Conservation (phyloP, 2,329 filamentous ascomycete species). For the Zymoseptoria crescenta region DNA sequence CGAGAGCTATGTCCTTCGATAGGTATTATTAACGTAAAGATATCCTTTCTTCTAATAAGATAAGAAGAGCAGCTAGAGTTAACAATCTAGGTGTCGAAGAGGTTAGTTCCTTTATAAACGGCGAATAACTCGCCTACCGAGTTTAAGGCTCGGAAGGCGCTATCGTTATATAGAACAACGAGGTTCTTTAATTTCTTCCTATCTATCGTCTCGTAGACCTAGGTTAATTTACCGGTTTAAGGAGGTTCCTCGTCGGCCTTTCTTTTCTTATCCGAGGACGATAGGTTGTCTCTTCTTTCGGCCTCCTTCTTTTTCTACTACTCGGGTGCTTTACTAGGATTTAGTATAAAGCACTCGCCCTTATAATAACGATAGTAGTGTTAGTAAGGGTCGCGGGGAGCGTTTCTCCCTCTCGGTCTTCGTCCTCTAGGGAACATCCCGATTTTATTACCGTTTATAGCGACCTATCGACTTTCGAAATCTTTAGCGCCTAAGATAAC, state of each 20-base stretch:
- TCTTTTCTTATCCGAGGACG: neutral
- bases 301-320: neutral
- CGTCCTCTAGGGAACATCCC: neutral
- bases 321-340: neutral
- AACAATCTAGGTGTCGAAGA: too few species aligned
- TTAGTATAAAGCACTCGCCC: neutral
- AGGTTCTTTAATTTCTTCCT: neutral
- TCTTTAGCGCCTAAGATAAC: too few species aligned
- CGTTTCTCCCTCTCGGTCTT: neutral
- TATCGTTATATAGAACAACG: neutral
- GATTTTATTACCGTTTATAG: too few species aligned
- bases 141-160: neutral
- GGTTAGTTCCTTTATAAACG: neutral
- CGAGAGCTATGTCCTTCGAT: too few species aligned
- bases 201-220: too few species aligned
- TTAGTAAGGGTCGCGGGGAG: neutral
- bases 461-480: too few species aligned
- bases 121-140: neutral
- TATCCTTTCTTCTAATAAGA: neutral
- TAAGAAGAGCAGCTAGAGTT: neutral
- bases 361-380: neutral
- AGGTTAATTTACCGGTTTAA: too few species aligned
- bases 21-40: neutral
- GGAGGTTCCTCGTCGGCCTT: too few species aligned
- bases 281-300: neutral